phyloP scores from a whole-genome alignment of 2,329 filamentous ascomycete species.

The Xylariaceae sp. region DNA sequence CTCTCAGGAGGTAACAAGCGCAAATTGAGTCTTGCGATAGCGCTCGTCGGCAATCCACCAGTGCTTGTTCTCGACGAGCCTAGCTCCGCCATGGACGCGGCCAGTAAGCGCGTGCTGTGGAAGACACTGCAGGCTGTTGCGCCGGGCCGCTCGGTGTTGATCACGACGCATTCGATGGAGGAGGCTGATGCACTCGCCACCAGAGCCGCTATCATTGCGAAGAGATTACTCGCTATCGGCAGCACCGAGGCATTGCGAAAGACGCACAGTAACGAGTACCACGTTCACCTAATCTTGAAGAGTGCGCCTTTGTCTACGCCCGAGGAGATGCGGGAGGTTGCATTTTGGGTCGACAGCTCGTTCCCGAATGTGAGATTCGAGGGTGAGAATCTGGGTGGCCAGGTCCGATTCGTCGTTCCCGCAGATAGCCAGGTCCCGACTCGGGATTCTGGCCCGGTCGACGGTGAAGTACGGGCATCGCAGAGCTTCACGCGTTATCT shows the following conservation, averaged over 20 bases:
- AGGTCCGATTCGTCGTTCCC: conserved; percentile 60
- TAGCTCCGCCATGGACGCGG: conserved; percentile 69
- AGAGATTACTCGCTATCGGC: conserved; percentile 23
- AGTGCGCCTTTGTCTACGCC: conserved; percentile 20
- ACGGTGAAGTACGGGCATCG: conserved; percentile 3
- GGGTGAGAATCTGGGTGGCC: conserved; percentile 58
- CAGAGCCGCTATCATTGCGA: conserved; percentile 55
- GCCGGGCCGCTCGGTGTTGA: conserved; percentile 62
- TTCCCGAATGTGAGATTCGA: conserved; percentile 55
- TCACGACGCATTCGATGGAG: conserved; percentile 79
- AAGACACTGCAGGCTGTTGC: conserved; percentile 62
- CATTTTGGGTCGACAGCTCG: conserved; percentile 1
- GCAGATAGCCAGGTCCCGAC: conserved; percentile 26
- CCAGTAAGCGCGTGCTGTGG: conserved; percentile 70
- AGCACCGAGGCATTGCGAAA: conserved; percentile 23
- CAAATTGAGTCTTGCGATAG: conserved; percentile 70
- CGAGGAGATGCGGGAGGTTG: conserved; percentile 7
- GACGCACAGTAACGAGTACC: conserved; percentile 26
- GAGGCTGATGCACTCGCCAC: conserved; percentile 73
- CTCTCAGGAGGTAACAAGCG: conserved; percentile 75
- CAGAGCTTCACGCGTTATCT: conserved; percentile 27
- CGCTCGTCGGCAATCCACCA: conserved; percentile 69
- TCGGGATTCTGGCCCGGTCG: conserved; percentile 12
- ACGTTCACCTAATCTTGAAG: conserved; percentile 24
- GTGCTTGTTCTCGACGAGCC: conserved; percentile 75